These are phyloP conservation scores for Claviceps sp. DNA, from an alignment of 2,329 filamentous ascomycete species.

Conservation along the genomic window DNA sequence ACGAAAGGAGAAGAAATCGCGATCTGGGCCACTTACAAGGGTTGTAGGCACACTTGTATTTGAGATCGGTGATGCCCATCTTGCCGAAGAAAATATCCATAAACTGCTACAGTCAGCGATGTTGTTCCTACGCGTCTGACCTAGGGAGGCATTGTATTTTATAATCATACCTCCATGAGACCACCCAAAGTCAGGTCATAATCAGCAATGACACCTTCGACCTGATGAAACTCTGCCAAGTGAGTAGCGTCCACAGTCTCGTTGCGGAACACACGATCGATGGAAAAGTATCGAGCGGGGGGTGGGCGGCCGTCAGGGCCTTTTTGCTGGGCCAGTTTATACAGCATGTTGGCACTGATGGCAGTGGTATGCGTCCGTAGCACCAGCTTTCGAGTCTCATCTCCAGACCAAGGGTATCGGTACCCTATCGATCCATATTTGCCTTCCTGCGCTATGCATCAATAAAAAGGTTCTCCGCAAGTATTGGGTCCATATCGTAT, in stretches of 20 bases:
- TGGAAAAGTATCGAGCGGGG: constrained; percentile 89
- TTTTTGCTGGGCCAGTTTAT: constrained; percentile 73
- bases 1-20: background rate
- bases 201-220: constrained; percentile 96
- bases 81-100: constrained; percentile 93
- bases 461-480: background rate
- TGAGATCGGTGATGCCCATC: constrained; percentile 75
- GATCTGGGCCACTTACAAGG: constrained; percentile 7
- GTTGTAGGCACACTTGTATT: constrained; percentile 74
- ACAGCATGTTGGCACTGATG: constrained; percentile 78
- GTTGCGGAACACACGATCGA: constrained; percentile 96
- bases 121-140: too few species aligned
- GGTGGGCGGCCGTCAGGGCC: constrained; percentile 53
- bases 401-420: constrained; percentile 81
- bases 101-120: constrained; percentile 31
- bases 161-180: constrained; percentile 47
- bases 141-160: background rate
- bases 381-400: constrained; percentile 73
- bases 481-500: background rate
- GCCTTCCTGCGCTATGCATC: constrained; percentile 36
- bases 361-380: constrained; percentile 94
- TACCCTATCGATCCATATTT: constrained; percentile 95
- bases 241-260: constrained; percentile 96
- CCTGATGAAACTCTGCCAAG: constrained; percentile 95
- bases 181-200: constrained; percentile 86